Evolutionary conservation across 23 red algal genomes (phyloP).

Genomic region (Pyropia haitanensis): DNA sequence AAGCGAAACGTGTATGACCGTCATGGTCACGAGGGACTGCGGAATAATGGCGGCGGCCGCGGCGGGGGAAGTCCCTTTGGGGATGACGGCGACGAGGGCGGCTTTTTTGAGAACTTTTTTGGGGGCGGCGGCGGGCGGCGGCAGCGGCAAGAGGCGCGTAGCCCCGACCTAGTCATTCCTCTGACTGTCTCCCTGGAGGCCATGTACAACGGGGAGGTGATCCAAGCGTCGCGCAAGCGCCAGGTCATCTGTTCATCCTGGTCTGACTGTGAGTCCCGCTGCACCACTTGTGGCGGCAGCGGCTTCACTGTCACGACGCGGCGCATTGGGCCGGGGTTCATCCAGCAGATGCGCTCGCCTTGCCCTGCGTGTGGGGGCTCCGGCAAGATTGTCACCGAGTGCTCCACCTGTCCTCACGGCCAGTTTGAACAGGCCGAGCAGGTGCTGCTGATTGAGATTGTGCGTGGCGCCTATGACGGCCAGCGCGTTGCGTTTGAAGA

Average conservation of each 20-base stretch:
- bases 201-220: constrained; percentile 76
- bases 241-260: constrained; percentile 73
- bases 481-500: constrained; percentile 57
- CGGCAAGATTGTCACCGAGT: constrained; percentile 70
- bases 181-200: constrained; percentile 50
- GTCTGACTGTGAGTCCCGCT: constrained; percentile 72
- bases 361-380: constrained; percentile 75
- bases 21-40: constrained; percentile 81
- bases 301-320: constrained; percentile 59
- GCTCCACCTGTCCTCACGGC: constrained; percentile 76
- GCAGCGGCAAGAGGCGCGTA: constrained; percentile 16
- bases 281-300: constrained; percentile 63
- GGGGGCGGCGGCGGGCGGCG: constrained; percentile 28
- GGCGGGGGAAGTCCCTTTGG: constrained; percentile 13
- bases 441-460: constrained; percentile 80
- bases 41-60: constrained; percentile 9
- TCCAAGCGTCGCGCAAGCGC: constrained; percentile 64
- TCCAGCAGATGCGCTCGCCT: constrained; percentile 78
- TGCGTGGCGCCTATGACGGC: constrained; percentile 60
- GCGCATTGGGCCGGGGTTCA: constrained; percentile 75
- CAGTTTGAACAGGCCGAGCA: constrained; percentile 87
- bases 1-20: constrained; percentile 79
- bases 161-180: constrained; percentile 53
- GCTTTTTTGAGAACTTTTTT: constrained; percentile 26
- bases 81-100: constrained; percentile 48